A percentile compares a stretch with the other conserved stretches of the same genome.
phyloP scores from a whole-genome alignment of 768 basidiomycete genomes.

The Phanerochaete carnosa region DNA sequence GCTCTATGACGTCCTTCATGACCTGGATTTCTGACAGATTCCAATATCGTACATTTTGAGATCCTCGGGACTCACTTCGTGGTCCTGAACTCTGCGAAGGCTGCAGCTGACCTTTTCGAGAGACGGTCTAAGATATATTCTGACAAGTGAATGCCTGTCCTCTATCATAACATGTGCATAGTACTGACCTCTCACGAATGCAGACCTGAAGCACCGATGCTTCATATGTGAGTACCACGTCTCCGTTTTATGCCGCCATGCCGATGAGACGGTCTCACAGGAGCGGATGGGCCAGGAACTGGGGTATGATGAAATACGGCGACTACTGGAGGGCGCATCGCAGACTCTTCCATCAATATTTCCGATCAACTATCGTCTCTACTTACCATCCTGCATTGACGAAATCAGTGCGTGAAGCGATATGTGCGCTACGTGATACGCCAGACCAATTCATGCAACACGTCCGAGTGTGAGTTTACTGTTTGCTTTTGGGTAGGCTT shows the following conservation, averaged over 20 bases:
- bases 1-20: neutral
- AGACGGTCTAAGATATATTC: constrained; percentile 31
- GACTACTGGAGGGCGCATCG: constrained; percentile 5
- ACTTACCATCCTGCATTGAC: neutral
- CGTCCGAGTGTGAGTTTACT: neutral
- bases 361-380: neutral
- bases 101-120: constrained; percentile 31
- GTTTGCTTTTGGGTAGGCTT: too few relatives aligned
- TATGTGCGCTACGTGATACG: neutral
- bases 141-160: constrained; percentile 16
- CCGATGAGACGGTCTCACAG: neutral
- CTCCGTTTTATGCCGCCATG: neutral
- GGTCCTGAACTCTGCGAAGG: constrained; percentile 29
- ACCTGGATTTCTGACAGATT: neutral
- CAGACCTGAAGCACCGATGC: constrained; percentile 10
- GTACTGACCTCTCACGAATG: constrained; percentile 10
- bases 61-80: constrained; percentile 20
- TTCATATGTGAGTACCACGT: constrained; percentile 8
- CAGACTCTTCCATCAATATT: constrained; percentile 9
- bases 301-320: constrained; percentile 10
- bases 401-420: neutral
- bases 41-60: neutral
- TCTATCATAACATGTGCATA: neutral
- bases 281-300: constrained; percentile 8
- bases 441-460: neutral